These are phyloP conservation scores for Trichophyton verrucosum DNA, from an alignment of 2,329 filamentous ascomycete genomes.

Conservation along the genomic window DNA sequence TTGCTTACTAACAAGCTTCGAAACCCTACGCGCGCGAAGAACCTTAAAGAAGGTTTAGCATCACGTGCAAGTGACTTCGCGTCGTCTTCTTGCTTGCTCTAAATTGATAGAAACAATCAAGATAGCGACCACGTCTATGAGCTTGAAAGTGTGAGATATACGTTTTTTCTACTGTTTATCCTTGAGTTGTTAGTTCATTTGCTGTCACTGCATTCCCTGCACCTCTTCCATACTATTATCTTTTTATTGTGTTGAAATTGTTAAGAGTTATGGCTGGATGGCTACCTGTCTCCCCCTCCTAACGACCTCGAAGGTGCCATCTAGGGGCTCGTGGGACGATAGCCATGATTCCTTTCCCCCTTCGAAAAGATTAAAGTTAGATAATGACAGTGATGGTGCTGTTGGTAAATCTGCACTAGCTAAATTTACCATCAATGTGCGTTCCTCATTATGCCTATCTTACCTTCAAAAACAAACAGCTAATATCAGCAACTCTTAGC, in stretches of 20 bases:
- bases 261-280: slow-evolving; percentile 2
- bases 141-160: background rate
- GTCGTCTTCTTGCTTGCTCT: background rate
- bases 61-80: background rate
- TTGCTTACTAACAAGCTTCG: too few species aligned
- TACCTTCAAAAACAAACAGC: background rate
- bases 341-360: background rate
- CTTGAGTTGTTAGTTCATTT: background rate
- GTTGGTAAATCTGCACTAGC: background rate
- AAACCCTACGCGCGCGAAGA: background rate
- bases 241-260: background rate
- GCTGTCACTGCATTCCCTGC: background rate
- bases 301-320: background rate
- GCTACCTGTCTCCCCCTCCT: background rate
- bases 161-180: background rate
- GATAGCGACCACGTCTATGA: too few species aligned
- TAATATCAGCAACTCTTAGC: slow-evolving; percentile 16
- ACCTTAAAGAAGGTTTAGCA: background rate
- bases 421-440: background rate
- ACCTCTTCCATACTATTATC: background rate
- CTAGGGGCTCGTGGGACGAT: background rate
- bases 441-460: background rate
- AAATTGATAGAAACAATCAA: too few species aligned
- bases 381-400: background rate
- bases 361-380: background rate